A percentile compares a stretch with the other conserved stretches of the same genome.
These are phyloP conservation scores for Pythium monospermum DNA, from an alignment of 352 stramenopile species.

Conservation along the genomic window DNA sequence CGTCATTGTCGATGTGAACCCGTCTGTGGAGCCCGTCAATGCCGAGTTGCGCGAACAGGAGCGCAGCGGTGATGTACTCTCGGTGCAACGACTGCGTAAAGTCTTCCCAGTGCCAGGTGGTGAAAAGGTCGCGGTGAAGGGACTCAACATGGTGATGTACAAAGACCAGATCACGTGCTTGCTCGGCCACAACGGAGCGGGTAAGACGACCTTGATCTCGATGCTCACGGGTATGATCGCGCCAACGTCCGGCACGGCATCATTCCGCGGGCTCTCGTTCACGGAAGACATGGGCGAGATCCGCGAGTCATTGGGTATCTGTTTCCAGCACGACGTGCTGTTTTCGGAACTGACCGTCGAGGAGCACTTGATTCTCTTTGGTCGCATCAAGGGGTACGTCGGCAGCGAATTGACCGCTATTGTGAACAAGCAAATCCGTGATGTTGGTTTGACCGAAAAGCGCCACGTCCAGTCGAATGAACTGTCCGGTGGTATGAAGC, in stretches of 20 bases:
- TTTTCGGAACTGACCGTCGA: conserved; percentile 71
- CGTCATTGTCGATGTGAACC: conserved; percentile 36
- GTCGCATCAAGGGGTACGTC: conserved; percentile 49
- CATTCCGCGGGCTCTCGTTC: conserved; percentile 70
- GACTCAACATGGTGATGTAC: conserved; percentile 77
- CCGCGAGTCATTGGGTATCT: conserved; percentile 64
- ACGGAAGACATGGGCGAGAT: conserved; percentile 68
- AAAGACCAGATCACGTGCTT: conserved; percentile 68
- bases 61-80: conserved; percentile 35
- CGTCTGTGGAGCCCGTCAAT: conserved; percentile 38
- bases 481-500: conserved; percentile 88
- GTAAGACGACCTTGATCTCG: conserved; percentile 75
- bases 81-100: conserved; percentile 59
- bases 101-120: conserved; percentile 75
- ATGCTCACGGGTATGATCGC: conserved; percentile 66
- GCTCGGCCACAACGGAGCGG: conserved; percentile 73
- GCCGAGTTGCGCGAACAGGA: conserved; percentile 45
- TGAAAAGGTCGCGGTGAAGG: conserved; percentile 84
- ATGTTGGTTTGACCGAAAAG: conserved; percentile 69
- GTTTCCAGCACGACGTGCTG: conserved; percentile 82
- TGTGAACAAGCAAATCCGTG: conserved; percentile 36
- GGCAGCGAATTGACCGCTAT: conserved; percentile 26
- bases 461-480: conserved; percentile 40
- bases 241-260: conserved; percentile 55
- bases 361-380: conserved; percentile 72